A percentile compares a stretch with the other conserved stretches of the same genome.
These are phyloP conservation scores for Pyricularia sp. DNA, from an alignment of 2,329 filamentous ascomycete species.

Conservation along the genomic window DNA sequence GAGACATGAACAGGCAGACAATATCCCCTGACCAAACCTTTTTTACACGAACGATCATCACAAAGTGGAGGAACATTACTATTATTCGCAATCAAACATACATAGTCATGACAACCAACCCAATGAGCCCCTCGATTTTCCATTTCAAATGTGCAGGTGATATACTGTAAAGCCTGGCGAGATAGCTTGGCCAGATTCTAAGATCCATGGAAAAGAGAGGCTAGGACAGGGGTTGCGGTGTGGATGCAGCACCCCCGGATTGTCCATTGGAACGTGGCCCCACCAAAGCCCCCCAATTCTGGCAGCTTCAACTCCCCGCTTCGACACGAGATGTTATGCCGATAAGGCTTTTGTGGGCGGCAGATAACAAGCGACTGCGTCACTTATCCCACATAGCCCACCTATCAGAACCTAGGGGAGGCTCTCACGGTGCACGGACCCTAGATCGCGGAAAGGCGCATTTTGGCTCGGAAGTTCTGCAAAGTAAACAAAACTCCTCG, in stretches of 20 bases:
- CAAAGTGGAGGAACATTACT: too few relatives aligned
- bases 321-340: not conserved
- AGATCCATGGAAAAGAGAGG: not conserved
- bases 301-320: not conserved
- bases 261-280: not conserved
- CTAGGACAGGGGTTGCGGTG: not conserved
- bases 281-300: not conserved
- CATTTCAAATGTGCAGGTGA: not conserved
- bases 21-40: not conserved
- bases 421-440: not conserved
- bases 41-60: too few relatives aligned
- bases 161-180: not conserved
- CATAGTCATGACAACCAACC: too few relatives aligned
- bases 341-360: not conserved
- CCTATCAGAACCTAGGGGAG: not conserved
- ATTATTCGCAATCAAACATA: too few relatives aligned
- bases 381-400: not conserved
- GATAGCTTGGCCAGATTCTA: not conserved
- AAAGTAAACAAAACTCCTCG: not conserved
- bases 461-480: not conserved
- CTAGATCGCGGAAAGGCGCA: not conserved
- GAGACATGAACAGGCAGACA: not conserved
- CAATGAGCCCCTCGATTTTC: too few relatives aligned
- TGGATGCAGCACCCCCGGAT: not conserved
- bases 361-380: not conserved